Conservation (phyloP, 768 basidiomycete species). For the Lactifluus rugatus region DNA sequence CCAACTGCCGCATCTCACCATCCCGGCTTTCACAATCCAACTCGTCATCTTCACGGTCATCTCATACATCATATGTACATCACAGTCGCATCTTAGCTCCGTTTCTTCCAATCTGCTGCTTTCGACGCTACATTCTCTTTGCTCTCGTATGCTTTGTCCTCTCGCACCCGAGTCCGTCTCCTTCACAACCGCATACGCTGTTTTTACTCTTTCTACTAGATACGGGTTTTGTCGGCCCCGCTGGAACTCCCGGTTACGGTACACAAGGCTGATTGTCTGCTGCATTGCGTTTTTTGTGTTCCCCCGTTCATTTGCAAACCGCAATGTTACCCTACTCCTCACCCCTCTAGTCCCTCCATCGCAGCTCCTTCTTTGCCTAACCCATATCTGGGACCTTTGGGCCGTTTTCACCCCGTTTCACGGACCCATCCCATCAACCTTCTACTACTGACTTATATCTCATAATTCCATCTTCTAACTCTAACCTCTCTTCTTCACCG, state of each 20-base stretch:
- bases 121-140: slow-evolving; percentile 9
- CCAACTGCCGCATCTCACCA: neutral
- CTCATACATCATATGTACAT: slow-evolving; percentile 3
- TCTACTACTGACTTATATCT: neutral
- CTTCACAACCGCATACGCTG: neutral
- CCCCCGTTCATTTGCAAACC: neutral
- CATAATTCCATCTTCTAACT: neutral
- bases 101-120: slow-evolving; percentile 2
- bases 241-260: neutral
- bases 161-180: neutral
- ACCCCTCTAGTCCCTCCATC: neutral
- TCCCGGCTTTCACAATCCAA: neutral
- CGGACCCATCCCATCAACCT: neutral
- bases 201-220: neutral
- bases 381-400: neutral
- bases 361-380: neutral
- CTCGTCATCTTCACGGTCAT: neutral
- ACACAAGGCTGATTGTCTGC: neutral
- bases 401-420: neutral
- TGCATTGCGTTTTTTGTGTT: neutral
- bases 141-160: slow-evolving; percentile 12
- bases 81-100: neutral
- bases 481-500: too few relatives aligned
- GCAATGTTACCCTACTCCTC: neutral
- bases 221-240: neutral